Evolutionary conservation across 192 early-diverging fungal species (phyloP).

Genomic region (Coemansia aciculifera): DNA sequence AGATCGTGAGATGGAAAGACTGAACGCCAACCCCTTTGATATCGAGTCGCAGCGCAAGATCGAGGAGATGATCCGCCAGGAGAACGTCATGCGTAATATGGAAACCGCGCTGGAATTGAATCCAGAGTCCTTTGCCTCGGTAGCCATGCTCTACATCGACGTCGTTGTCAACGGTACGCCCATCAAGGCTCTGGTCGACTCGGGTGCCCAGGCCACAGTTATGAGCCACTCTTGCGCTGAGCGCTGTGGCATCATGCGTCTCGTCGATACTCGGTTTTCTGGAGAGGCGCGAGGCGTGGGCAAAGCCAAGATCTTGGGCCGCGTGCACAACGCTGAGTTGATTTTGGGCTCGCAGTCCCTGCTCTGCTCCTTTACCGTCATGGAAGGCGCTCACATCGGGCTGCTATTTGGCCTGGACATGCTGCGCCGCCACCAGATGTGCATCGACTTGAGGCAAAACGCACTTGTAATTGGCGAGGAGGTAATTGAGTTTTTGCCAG

Average conservation of each 20-base stretch:
- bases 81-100: constrained; percentile 81
- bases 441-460: constrained; percentile 87
- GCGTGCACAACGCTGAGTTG: constrained; percentile 87
- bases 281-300: constrained; percentile 94
- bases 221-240: constrained; percentile 72
- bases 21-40: constrained; percentile 84
- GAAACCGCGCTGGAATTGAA: constrained; percentile 89
- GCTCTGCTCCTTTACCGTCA: constrained; percentile 87
- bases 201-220: constrained; percentile 94
- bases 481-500: constrained; percentile 82
- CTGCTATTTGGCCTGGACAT: constrained; percentile 95
- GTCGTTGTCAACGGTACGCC: constrained; percentile 85
- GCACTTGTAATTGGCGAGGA: constrained; percentile 76
- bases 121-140: constrained; percentile 91
- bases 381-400: constrained; percentile 90
- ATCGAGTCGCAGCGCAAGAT: constrained; percentile 88
- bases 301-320: constrained; percentile 94
- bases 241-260: constrained; percentile 80
- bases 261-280: constrained; percentile 84
- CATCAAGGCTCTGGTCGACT: constrained; percentile 94
- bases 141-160: constrained; percentile 90
- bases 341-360: constrained; percentile 77
- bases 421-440: constrained; percentile 88
- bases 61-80: constrained; percentile 84
- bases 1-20: constrained; percentile 50